Base-by-base conservation (phyloP, 2,329 filamentous ascomycete species). In the Stemphylium lycopersici region DNA sequence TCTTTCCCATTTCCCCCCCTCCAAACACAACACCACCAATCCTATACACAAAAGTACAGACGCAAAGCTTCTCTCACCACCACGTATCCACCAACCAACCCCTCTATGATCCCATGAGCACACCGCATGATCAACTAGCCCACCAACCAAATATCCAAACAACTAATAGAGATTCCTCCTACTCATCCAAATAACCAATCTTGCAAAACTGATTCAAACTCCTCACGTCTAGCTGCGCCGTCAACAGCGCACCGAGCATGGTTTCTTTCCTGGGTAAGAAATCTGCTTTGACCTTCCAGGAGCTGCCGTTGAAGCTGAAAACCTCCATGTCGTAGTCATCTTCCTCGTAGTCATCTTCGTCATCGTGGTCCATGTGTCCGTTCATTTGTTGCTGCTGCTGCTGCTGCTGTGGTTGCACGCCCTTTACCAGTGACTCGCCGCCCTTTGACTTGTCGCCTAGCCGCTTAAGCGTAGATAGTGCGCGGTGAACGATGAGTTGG, bases 211-310 rank as follows among this genome's bases (percentile, higher is more conserved):
- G 68, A 45, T 76, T 76, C 60, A 81, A 59, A 49, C 76, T 77
- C 47, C 72, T 70, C 41, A 74, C 73, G 58, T 81, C 79, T 38
- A 78, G 69, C 36, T 74, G 72, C 10, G 74, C 71, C 52, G 76
- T 76, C 60, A 79, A 70, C n/a, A 80, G 63, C 18, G 79, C 79
- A 15, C 79, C 78, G 2, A 81, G 71, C 36, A 81, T 66, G 48
- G 78, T 68, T 67, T 79, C 65, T 61, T 77, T 76, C 55, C 77
- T 76, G 6, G 79, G 79, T 36, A 80, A 67, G 38, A 79, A 75
- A 29, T 80, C 78, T 13, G 68, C 68, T 42, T 69, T 74, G 32
- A 75, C 70, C 44, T 60, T 73, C 72, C 68, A 74, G 4, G 57
- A 61, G 31, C 56, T 71, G 15, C 68, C 68, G n/a, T 68, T 68